A percentile compares a stretch with the other conserved stretches of the same genome.
Evolutionary conservation across 805 yeast species (phyloP).

Genomic region (Ogataea nakhonphanomensis): DNA sequence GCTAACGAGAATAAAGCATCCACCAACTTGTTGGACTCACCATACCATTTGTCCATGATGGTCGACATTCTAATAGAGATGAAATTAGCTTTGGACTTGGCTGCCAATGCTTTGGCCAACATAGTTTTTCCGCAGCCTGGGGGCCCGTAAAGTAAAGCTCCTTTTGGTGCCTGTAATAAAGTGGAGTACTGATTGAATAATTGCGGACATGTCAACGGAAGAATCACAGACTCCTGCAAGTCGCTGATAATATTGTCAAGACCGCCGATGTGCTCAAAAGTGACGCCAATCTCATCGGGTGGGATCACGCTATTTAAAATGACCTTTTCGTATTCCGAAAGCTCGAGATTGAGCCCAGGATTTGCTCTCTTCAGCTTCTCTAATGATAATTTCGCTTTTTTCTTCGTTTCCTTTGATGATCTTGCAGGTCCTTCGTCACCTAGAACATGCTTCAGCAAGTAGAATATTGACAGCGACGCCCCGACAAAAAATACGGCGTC

Average conservation of each 20-base stretch:
- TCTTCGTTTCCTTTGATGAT: slow-evolving; percentile 56
- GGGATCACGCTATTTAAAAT: slow-evolving; percentile 75
- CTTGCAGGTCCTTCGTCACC: slow-evolving; percentile 35
- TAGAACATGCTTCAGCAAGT: slow-evolving; percentile 35
- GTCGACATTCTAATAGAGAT: slow-evolving; percentile 89
- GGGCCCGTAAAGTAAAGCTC: slow-evolving; percentile 89
- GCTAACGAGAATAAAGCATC: slow-evolving; percentile 93
- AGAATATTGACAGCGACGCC: slow-evolving; percentile 54
- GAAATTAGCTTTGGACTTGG: slow-evolving; percentile 88
- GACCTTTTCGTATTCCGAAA: slow-evolving; percentile 74
- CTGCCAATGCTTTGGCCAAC: slow-evolving; percentile 93
- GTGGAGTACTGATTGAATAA: slow-evolving; percentile 64
- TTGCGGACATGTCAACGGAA: slow-evolving; percentile 80
- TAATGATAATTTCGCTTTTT: slow-evolving; percentile 53
- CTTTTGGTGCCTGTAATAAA: slow-evolving; percentile 86
- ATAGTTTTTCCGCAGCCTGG: slow-evolving; percentile 98
- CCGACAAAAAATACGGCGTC: slow-evolving; percentile 36
- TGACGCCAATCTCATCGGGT: slow-evolving; percentile 76
- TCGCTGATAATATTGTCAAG: slow-evolving; percentile 79
- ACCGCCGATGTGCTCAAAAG: slow-evolving; percentile 87
- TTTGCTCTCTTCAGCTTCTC: slow-evolving; percentile 54
- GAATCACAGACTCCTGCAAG: slow-evolving; percentile 79
- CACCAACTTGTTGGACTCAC: slow-evolving; percentile 90
- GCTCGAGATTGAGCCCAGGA: slow-evolving; percentile 53
- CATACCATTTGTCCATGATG: slow-evolving; percentile 96